Base-by-base conservation (phyloP, 352 stramenopile genomes). In the Saprolegnia diclina region DNA sequence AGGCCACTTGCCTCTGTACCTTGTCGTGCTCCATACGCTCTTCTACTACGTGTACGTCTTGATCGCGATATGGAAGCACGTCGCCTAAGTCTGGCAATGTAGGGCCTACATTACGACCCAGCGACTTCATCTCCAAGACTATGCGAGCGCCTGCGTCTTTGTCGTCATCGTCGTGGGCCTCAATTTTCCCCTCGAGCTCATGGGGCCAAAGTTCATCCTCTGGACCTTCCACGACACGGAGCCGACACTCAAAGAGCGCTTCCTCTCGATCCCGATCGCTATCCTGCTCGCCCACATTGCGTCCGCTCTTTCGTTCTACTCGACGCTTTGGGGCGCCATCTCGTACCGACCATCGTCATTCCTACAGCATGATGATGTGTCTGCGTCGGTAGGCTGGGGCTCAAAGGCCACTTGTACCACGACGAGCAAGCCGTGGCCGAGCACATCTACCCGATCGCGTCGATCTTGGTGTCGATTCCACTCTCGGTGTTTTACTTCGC, bases 211-310 rank as follows among this genome's bases (percentile, higher is more conserved):
- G 64, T 90, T 94, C 56, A 73, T 94, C 29, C 91, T 82, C 82
- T 94, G 86, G 86, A 94, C 86, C 56, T 91, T 80, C 76, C 86
- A 94, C 65, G 86, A 94, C 64, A 91, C 81, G 21, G 83, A 94
- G 29, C 83, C 83, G 29, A 73, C 89, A 46, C 71, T 94, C 16
- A 65, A 64, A 9, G 77, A 81, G 24, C 81, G 86, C 2, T 67
- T 90, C 21, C 82, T 90, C 64, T 81, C 81, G 38, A 77, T 92
- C 0, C 85, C 85, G 3, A 81, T 77, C 63, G 79, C 90, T 62
- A 72, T 77, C 40, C 72, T 94, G 9, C 87, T 89, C 67, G 79
- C 87, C 67, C 76, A 87, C 64, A 88, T 82, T 46, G 88, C 78
- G 71, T 89, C 90, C 22, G 73, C 76, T 0, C 82, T 88, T 63